Evolutionary conservation across 1,139 yeast species (phyloP), one percentile per base, ranked within the genome.

Genomic region (Groenewaldozyma auringiensis): DNA sequence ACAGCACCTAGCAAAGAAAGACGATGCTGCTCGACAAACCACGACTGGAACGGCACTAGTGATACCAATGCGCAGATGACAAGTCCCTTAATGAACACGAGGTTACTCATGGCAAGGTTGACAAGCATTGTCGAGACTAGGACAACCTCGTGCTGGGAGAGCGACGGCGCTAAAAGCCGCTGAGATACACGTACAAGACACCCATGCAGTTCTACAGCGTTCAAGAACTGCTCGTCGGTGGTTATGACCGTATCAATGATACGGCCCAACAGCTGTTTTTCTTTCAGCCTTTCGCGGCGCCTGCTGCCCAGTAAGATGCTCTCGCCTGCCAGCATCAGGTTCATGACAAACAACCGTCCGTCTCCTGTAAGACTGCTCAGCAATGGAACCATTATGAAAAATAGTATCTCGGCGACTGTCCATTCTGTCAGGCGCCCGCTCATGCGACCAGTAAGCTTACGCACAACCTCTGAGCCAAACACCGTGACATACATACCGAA

Each of bases 101-200:
- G 6, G n/a, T 20, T 20, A 18, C 38, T 17, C 22, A 35, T 18
- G 4, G 53, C 35, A 33, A 55, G 25, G 38, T 55, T 55, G 11
- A 50, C 49, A 16, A 57, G 37, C 37, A 57, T 41, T 2, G 58
- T 45, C 20, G 59, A 43, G 33, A 57, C 52, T 27, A 59, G 50
- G 21, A 52, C 50, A 9, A 47, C 45, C 45, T 59, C 62, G 0
- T 55, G 48, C 17, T 35, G 44, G 2, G 58, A 48, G 29, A 59
- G 50, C n/a, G 61, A 57, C 6, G 50, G 44, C n/a, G 49, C 42
- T 36, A 54, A 53, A n/a, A 44, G 34, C 33, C 45, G 16, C 29
- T 50, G 47, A 17, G 50, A 34, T 14, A 46, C 38, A 11, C 21
- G 43, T 18, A 47, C 41, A 32, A 50, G 36, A 17, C 43, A 42